Percentiles rank a stretch among this genome's conserved stretches.
phyloP scores from a whole-genome alignment of 176 grass and related monocot species.

The Triticum turgidum region DNA sequence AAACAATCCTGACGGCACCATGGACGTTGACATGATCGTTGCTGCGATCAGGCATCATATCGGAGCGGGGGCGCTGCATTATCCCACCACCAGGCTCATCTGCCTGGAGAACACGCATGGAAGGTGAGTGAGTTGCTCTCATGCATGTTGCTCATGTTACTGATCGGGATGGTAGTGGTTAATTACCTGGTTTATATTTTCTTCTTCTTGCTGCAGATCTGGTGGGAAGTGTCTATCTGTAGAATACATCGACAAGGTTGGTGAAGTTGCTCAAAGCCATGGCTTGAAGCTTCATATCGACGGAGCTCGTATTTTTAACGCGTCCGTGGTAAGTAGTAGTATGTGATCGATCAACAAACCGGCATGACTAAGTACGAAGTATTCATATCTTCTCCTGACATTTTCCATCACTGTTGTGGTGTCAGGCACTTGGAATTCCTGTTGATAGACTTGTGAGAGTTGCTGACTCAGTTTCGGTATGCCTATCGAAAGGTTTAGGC shows the following conservation, averaged over 20 bases:
- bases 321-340: slow-evolving; percentile 90
- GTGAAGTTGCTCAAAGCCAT: slow-evolving; percentile 61
- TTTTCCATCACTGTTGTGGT: neutral
- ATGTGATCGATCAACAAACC: neutral
- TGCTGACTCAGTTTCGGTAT: slow-evolving; percentile 93
- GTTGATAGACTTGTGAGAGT: slow-evolving; percentile 77
- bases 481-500: slow-evolving; percentile 91
- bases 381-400: neutral
- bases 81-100: slow-evolving; percentile 81
- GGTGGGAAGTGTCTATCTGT: slow-evolving; percentile 80
- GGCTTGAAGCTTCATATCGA: slow-evolving; percentile 95
- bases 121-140: slow-evolving; percentile 56
- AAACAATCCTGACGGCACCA: slow-evolving; percentile 82
- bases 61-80: slow-evolving; percentile 41
- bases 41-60: slow-evolving; percentile 51
- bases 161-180: too few relatives aligned
- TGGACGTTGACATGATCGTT: slow-evolving; percentile 70
- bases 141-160: neutral
- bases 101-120: slow-evolving; percentile 98
- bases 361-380: neutral
- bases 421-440: slow-evolving; percentile 77
- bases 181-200: neutral
- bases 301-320: slow-evolving; percentile 96
- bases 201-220: slow-evolving; percentile 36
- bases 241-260: slow-evolving; percentile 83